phyloP scores from a whole-genome alignment of 1,284 basidiomycete genomes.

The Moniliophthora roreri region DNA sequence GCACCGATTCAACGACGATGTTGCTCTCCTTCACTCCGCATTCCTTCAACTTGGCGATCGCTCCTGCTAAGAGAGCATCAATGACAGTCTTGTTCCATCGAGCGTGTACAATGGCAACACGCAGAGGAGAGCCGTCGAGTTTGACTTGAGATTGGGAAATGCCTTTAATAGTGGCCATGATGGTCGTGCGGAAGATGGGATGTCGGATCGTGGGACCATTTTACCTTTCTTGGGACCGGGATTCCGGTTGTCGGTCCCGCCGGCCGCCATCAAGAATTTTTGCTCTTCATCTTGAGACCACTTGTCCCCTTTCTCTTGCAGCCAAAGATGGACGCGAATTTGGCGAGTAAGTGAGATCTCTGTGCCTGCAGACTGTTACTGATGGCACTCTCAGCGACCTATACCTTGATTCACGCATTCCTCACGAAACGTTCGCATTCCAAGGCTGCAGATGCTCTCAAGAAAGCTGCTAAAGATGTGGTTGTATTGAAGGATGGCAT shows the following conservation, averaged over 20 bases:
- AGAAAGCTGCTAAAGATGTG: slow-evolving; percentile 61
- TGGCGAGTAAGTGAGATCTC: slow-evolving; percentile 7
- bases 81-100: slow-evolving; percentile 91
- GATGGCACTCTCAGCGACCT: slow-evolving; percentile 54
- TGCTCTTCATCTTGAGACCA: not conserved
- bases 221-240: slow-evolving; percentile 26
- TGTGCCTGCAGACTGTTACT: not conserved
- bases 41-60: slow-evolving; percentile 75
- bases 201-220: slow-evolving; percentile 29
- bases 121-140: slow-evolving; percentile 78
- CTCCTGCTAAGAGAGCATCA: slow-evolving; percentile 79
- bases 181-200: slow-evolving; percentile 13
- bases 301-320: not conserved
- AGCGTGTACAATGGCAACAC: slow-evolving; percentile 90
- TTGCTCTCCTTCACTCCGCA: slow-evolving; percentile 88
- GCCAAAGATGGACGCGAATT: slow-evolving; percentile 2
- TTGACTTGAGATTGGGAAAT: slow-evolving; percentile 58
- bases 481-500: slow-evolving; percentile 57
- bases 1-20: slow-evolving; percentile 90
- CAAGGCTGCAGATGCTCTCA: slow-evolving; percentile 65
- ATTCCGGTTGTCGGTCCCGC: too few relatives aligned
- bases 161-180: slow-evolving; percentile 77
- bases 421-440: slow-evolving; percentile 57
- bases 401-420: slow-evolving; percentile 73
- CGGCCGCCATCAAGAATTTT: slow-evolving; percentile 9